Conservation (phyloP, 1,284 basidiomycete species). For the Lentinula novae-zelandiae region DNA sequence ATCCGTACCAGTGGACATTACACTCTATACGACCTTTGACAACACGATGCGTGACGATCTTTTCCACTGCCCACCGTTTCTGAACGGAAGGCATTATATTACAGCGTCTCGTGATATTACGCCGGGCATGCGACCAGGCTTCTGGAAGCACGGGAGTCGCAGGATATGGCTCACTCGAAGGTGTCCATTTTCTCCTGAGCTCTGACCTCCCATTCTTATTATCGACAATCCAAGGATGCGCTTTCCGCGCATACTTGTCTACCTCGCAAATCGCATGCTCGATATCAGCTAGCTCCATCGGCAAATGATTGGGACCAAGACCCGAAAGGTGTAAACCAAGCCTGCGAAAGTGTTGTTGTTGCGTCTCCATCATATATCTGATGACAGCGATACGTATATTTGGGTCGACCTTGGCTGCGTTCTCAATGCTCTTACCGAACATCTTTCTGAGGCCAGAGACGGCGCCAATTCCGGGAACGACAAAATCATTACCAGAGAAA, state of each 20-base stretch:
- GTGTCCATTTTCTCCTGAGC: constrained; percentile 24
- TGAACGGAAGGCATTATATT: background rate
- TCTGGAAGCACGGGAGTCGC: constrained; percentile 36
- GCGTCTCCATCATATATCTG: constrained; percentile 52
- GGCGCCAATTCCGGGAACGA: constrained; percentile 56
- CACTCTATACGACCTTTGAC: background rate
- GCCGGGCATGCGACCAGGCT: constrained; percentile 45
- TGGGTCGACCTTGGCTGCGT: constrained; percentile 24
- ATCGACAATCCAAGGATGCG: constrained; percentile 34
- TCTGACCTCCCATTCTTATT: constrained; percentile 18
- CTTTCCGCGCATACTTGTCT: constrained; percentile 59
- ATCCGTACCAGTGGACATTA: constrained; percentile 7
- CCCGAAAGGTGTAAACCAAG: constrained; percentile 2
- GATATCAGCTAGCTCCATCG: constrained; percentile 44
- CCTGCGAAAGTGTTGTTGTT: constrained; percentile 47
- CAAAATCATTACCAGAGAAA: constrained; percentile 58
- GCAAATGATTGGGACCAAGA: constrained; percentile 1
- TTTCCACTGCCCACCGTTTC: constrained; percentile 31
- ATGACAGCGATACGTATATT: constrained; percentile 46
- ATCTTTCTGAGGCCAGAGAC: constrained; percentile 50
- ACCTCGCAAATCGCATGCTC: constrained; percentile 68
- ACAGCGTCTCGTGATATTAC: constrained; percentile 17
- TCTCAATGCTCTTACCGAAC: constrained; percentile 37
- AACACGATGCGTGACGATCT: constrained; percentile 7
- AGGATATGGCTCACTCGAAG: constrained; percentile 22